phyloP scores from a whole-genome alignment of 2,329 filamentous ascomycete genomes.

The Coniella lustricola region DNA sequence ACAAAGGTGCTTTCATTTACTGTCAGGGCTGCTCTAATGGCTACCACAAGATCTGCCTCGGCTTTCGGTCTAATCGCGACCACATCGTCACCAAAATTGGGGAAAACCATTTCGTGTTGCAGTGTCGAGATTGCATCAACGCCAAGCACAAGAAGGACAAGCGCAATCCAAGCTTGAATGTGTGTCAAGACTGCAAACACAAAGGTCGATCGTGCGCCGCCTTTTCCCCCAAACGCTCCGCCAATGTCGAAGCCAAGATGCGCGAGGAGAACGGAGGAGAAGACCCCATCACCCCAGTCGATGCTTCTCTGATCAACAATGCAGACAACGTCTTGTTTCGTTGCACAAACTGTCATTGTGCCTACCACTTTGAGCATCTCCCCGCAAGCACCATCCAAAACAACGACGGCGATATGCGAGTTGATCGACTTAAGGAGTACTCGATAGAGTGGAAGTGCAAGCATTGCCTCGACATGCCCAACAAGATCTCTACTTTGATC shows the following conservation, averaged over 20 bases:
- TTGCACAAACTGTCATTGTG: constrained; percentile 68
- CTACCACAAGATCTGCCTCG: constrained; percentile 80
- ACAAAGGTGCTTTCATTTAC: constrained; percentile 66
- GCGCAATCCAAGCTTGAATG: constrained; percentile 60
- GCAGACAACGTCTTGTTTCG: constrained; percentile 72
- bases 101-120: constrained; percentile 71
- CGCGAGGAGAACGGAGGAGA: constrained; percentile 70
- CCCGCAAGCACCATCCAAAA: constrained; percentile 40
- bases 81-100: constrained; percentile 84
- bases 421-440: constrained; percentile 66
- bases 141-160: constrained; percentile 60
- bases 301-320: constrained; percentile 64
- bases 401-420: constrained; percentile 40
- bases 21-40: constrained; percentile 86
- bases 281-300: constrained; percentile 66
- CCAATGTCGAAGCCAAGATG: constrained; percentile 76
- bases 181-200: constrained; percentile 63
- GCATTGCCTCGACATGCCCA: constrained; percentile 58
- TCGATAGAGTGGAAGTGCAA: constrained; percentile 70
- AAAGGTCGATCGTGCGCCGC: constrained; percentile 64
- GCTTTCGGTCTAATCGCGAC: constrained; percentile 65
- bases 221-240: constrained; percentile 65
- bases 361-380: constrained; percentile 80
- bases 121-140: constrained; percentile 81
- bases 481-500: constrained; percentile 70